phyloP scores from a whole-genome alignment of 2,329 filamentous ascomycete genomes.

The Teratosphaeria gauchensis region DNA sequence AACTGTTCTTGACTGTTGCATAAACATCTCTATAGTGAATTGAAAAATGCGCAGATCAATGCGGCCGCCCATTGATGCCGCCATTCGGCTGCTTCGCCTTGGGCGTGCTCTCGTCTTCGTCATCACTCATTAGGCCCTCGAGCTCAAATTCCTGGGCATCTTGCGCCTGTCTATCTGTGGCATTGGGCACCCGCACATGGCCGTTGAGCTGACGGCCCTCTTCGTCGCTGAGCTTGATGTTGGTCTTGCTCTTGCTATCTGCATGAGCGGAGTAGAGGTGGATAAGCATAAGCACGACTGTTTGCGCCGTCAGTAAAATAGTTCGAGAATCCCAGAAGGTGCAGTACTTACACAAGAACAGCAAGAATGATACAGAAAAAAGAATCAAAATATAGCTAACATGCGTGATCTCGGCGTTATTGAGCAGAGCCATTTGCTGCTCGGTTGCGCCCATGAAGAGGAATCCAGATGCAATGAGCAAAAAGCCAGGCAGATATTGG shows the following conservation, averaged over 20 bases:
- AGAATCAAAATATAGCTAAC: slow-evolving; percentile 88
- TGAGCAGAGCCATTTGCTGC: slow-evolving; percentile 80
- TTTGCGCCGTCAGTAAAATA: background rate
- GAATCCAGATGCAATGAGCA: slow-evolving; percentile 86
- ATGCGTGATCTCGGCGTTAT: slow-evolving; percentile 66
- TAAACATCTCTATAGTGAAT: background rate
- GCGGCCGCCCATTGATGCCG: background rate
- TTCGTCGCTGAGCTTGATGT: slow-evolving; percentile 23
- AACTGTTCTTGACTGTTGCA: background rate
- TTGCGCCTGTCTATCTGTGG: slow-evolving; percentile 48
- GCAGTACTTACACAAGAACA: slow-evolving; percentile 67
- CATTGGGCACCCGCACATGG: slow-evolving; percentile 27
- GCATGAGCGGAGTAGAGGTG: slow-evolving; percentile 65
- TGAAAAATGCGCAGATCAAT: background rate
- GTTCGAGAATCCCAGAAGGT: slow-evolving; percentile 1
- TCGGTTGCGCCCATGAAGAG: slow-evolving; percentile 97
- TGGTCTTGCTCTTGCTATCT: slow-evolving; percentile 28
- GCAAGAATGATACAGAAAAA: slow-evolving; percentile 78
- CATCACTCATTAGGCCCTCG: slow-evolving; percentile 79
- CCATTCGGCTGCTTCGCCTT: slow-evolving; percentile 1
- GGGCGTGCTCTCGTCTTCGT: slow-evolving; percentile 48
- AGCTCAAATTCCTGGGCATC: slow-evolving; percentile 93
- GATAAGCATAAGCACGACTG: slow-evolving; percentile 74
- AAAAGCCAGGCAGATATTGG: slow-evolving; percentile 31
- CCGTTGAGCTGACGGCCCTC: slow-evolving; percentile 30